These are phyloP conservation scores for Rasamsonia emersonii DNA, from an alignment of 2,329 filamentous ascomycete species.

Conservation along the genomic window DNA sequence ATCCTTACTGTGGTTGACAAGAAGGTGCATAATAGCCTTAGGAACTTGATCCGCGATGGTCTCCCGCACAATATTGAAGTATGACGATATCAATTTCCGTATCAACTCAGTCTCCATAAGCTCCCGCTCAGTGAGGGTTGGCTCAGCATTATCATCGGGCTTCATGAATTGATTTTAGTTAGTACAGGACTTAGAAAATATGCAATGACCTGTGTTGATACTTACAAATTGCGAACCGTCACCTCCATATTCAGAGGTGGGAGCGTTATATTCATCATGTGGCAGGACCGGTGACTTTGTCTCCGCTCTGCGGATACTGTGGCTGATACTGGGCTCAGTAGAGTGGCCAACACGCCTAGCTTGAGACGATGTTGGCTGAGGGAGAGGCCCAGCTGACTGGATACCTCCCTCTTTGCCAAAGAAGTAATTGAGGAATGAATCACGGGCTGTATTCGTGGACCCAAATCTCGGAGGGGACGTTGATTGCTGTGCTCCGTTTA, in stretches of 20 bases:
- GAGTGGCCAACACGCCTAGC: constrained; percentile 63
- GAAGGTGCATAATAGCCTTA: constrained; percentile 96
- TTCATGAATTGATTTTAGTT: constrained; percentile 10
- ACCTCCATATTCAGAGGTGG: constrained; percentile 27
- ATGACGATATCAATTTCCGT: constrained; percentile 88
- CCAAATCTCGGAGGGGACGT: constrained; percentile 56
- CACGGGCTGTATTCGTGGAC: constrained; percentile 57
- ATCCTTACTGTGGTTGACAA: constrained; percentile 97
- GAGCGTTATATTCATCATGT: constrained; percentile 30
- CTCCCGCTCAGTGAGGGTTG: constrained; percentile 88
- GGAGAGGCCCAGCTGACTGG: constrained; percentile 36
- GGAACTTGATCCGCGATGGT: constrained; percentile 98
- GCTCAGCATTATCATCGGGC: constrained; percentile 52
- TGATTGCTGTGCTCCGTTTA: constrained; percentile 59
- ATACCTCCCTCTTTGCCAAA: constrained; percentile 84
- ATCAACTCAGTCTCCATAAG: constrained; percentile 97
- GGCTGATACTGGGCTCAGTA: constrained; percentile 71
- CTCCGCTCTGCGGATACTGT: constrained; percentile 67
- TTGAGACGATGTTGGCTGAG: constrained; percentile 30
- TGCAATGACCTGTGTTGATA: constrained; percentile 11
- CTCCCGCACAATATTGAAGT: constrained; percentile 98
- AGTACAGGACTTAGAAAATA: not conserved
- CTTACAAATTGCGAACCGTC: constrained; percentile 43
- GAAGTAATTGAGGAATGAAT: constrained; percentile 97
- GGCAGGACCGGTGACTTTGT: constrained; percentile 35